A percentile compares a stretch with the other conserved stretches of the same genome.
Conservation (phyloP, 2,329 filamentous ascomycete genomes). For the Phialophora verrucosa region DNA sequence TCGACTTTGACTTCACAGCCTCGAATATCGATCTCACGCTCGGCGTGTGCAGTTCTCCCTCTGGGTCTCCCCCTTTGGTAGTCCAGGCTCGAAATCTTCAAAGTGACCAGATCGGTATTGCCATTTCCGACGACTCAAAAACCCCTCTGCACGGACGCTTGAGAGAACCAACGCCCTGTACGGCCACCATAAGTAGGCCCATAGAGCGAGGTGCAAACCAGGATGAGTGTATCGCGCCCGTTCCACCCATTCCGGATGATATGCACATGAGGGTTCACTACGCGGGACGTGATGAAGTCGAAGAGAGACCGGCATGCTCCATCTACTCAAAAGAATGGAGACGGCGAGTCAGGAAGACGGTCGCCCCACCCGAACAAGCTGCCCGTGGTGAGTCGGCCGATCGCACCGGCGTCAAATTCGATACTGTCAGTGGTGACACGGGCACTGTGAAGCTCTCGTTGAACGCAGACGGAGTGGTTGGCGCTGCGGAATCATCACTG, state of each 20-base stretch:
- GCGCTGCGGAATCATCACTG: not conserved
- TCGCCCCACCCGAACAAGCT: not conserved
- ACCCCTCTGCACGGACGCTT: not conserved
- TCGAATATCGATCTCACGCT: conserved; percentile 14
- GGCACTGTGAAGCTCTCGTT: not conserved
- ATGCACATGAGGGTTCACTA: not conserved
- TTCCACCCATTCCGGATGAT: not conserved
- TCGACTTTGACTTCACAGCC: conserved; percentile 21
- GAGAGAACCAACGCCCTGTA: not conserved
- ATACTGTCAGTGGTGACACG: not conserved
- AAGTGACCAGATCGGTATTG: not conserved
- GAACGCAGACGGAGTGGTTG: not conserved
- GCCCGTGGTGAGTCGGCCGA: not conserved
- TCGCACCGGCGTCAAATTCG: not conserved
- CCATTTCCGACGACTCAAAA: not conserved
- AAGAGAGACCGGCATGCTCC: conserved; percentile 5
- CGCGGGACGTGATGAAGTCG: not conserved
- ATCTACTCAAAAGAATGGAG: conserved; percentile 25
- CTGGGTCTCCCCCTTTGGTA: not conserved
- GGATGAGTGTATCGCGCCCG: not conserved
- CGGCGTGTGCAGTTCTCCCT: not conserved
- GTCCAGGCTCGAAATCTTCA: not conserved
- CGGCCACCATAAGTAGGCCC: not conserved
- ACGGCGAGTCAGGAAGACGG: not conserved
- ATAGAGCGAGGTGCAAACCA: not conserved